phyloP scores from a whole-genome alignment of 176 grass and related monocot species.

The Guadua angustifolia region DNA sequence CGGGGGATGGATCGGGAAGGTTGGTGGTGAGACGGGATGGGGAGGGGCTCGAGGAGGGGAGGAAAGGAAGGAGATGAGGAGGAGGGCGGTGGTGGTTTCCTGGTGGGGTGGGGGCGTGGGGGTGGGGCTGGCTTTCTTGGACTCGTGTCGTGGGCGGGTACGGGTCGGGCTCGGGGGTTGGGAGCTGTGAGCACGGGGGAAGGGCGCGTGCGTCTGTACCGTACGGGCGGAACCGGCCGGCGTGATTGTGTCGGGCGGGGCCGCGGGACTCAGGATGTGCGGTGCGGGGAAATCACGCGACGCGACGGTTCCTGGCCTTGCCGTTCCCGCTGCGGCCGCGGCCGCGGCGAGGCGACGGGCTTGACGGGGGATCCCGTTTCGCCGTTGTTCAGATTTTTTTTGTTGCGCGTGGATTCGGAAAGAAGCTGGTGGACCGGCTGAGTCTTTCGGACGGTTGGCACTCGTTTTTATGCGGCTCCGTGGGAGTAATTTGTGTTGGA shows the following conservation, averaged over 20 bases:
- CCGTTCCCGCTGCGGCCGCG: not conserved
- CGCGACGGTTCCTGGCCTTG: not conserved
- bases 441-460: not conserved
- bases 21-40: constrained; percentile 40
- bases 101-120: constrained; percentile 12
- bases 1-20: constrained; percentile 34
- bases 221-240: constrained; percentile 24
- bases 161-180: not conserved
- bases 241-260: constrained; percentile 33
- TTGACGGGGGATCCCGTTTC: not conserved
- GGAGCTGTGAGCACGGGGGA: constrained; percentile 22
- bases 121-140: constrained; percentile 26
- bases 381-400: not conserved
- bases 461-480: too few species aligned
- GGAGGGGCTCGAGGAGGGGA: constrained; percentile 47
- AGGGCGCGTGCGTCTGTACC: not conserved
- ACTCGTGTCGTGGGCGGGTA: constrained; percentile 38
- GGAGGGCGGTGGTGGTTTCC: constrained; percentile 7
- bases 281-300: constrained; percentile 17
- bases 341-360: not conserved
- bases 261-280: too few species aligned
- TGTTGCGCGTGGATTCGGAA: not conserved
- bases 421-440: not conserved
- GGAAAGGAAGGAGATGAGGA: not conserved
- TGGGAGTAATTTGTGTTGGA: not conserved